phyloP scores from a whole-genome alignment of 208 protist species.

The Trypanosoma lewisi region DNA sequence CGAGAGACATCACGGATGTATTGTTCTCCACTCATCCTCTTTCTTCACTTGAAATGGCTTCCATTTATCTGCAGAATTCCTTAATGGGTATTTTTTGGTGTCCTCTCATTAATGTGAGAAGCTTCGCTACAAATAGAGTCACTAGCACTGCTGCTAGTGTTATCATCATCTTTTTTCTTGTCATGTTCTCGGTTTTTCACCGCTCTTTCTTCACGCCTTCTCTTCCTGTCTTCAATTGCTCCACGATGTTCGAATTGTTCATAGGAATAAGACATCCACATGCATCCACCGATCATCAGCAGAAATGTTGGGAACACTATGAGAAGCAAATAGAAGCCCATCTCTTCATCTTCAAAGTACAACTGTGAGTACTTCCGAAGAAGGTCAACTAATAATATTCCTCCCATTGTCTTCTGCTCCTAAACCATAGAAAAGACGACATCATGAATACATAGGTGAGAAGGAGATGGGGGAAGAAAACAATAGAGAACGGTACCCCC shows the following conservation, averaged over 20 bases:
- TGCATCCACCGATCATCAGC: neutral
- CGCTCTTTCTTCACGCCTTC: neutral
- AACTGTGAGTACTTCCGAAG: slow-evolving; percentile 7
- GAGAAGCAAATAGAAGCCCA: slow-evolving; percentile 10
- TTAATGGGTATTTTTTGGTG: neutral
- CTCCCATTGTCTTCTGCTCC: neutral
- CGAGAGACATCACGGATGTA: too few species aligned
- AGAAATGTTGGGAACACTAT: neutral
- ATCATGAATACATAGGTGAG: too few species aligned
- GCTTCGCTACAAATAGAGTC: neutral
- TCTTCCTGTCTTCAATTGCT: too few species aligned
- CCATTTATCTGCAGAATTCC: neutral
- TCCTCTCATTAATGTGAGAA: neutral
- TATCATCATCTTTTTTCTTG: neutral
- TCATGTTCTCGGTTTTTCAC: neutral
- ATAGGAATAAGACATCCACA: slow-evolving; percentile 8
- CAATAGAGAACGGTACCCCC: too few species aligned
- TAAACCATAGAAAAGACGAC: neutral
- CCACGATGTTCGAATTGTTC: neutral
- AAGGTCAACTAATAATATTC: neutral
- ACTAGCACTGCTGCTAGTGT: neutral
- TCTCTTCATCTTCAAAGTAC: slow-evolving; percentile 16
- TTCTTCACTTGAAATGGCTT: neutral
- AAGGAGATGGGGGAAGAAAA: too few species aligned
- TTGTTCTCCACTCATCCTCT: too few species aligned